These are phyloP conservation scores for Pseudogymnoascus sp. DNA, from an alignment of 2,329 filamentous ascomycete species.

Conservation along the genomic window DNA sequence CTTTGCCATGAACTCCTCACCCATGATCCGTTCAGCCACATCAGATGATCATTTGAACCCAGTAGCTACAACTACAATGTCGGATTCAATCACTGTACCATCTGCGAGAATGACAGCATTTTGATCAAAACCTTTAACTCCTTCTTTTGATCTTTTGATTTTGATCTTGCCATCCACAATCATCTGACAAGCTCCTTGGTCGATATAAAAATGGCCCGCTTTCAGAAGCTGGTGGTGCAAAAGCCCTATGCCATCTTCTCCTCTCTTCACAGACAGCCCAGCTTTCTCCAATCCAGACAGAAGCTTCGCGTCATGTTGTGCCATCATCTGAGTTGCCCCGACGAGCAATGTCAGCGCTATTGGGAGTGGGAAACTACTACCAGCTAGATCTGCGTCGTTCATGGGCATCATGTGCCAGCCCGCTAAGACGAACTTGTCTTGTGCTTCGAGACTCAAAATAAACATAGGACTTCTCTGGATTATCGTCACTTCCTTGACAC, in stretches of 20 bases:
- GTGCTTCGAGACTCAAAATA: not conserved
- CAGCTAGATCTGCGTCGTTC: not conserved
- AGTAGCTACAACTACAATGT: conserved; percentile 24
- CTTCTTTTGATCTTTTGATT: conserved; percentile 26
- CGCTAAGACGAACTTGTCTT: not conserved
- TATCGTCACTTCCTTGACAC: conserved; percentile 42
- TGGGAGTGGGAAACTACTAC: not conserved
- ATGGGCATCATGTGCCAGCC: not conserved
- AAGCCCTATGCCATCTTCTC: conserved; percentile 31
- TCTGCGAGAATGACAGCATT: conserved; percentile 4
- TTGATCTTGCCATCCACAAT: conserved; percentile 36
- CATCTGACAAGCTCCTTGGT: conserved; percentile 33
- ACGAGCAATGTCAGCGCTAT: conserved; percentile 29
- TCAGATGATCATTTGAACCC: conserved; percentile 34
- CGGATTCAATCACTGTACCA: not conserved
- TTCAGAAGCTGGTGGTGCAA: conserved; percentile 32
- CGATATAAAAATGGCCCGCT: conserved; percentile 37
- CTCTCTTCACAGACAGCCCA: conserved; percentile 36
- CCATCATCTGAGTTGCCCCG: conserved; percentile 35
- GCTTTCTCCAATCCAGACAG: conserved; percentile 39
- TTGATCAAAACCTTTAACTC: conserved; percentile 28
- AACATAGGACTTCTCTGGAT: conserved; percentile 45
- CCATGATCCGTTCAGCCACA: conserved; percentile 37
- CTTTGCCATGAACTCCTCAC: conserved; percentile 18
- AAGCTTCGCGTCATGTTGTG: conserved; percentile 33